Evolutionary conservation across 768 basidiomycete genomes (phyloP).

Genomic region (Rhodosporidiobolus odoratus): DNA sequence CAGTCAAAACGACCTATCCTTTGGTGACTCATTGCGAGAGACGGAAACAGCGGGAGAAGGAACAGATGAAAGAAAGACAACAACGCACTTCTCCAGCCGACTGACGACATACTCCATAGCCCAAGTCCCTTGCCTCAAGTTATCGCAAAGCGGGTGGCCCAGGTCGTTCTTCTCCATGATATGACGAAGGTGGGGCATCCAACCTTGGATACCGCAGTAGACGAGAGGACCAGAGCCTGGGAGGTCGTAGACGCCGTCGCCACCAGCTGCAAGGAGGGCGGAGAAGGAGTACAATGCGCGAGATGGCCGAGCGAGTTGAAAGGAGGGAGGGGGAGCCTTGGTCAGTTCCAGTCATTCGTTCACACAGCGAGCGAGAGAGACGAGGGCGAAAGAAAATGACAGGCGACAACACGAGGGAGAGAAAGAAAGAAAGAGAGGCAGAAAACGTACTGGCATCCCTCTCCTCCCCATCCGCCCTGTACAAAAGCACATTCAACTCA

Average conservation of each 20-base stretch:
- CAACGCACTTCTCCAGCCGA: conserved; percentile 64
- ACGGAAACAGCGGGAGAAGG: not conserved
- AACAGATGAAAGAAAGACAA: not conserved
- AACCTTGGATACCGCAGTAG: conserved; percentile 94
- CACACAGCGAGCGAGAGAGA: no score
- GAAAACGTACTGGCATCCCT: conserved; percentile 59
- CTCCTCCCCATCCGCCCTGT: conserved; percentile 86
- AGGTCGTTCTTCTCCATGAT: conserved; percentile 88
- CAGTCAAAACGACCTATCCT: no score
- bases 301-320: not conserved
- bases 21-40: not conserved
- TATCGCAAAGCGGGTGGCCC: conserved; percentile 81
- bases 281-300: not conserved
- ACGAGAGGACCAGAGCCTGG: conserved; percentile 67
- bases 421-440: not conserved
- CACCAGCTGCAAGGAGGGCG: conserved; percentile 51
- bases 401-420: not conserved
- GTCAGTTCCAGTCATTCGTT: no score
- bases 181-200: conserved; percentile 81
- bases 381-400: no score
- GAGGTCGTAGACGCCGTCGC: conserved; percentile 75
- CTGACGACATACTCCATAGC: conserved; percentile 78
- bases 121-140: conserved; percentile 84
- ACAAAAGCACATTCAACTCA: conserved; percentile 80
- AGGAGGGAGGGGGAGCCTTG: not conserved